phyloP scores from a whole-genome alignment of 768 basidiomycete genomes.

The Cytidiella melzeri region DNA sequence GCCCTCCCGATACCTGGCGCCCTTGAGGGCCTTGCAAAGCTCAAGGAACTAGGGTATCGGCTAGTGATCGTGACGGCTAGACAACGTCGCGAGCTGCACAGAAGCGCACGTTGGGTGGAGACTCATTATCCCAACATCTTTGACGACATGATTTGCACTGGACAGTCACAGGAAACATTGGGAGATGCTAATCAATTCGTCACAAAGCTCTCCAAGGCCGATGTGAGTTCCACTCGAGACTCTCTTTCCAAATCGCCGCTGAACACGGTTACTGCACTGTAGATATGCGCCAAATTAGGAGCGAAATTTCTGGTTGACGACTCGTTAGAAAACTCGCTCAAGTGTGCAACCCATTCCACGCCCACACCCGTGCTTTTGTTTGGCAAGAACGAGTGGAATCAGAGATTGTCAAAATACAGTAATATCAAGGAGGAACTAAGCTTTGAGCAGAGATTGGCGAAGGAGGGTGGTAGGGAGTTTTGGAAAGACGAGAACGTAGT shows the following conservation, averaged over 20 bases:
- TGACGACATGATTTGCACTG: constrained; percentile 62
- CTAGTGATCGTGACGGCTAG: constrained; percentile 78
- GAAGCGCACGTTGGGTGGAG: constrained; percentile 63
- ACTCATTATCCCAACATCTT: constrained; percentile 60
- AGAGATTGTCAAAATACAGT: constrained; percentile 41
- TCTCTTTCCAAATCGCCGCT: neutral
- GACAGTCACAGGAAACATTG: constrained; percentile 56
- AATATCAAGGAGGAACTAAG: constrained; percentile 47
- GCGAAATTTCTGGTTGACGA: constrained; percentile 74
- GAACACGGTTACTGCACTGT: neutral
- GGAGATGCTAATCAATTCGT: constrained; percentile 39
- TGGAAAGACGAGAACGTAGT: constrained; percentile 48
- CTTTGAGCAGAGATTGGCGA: constrained; percentile 44
- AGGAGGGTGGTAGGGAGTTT: constrained; percentile 44
- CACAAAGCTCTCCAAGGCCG: constrained; percentile 64
- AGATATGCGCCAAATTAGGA: constrained; percentile 61
- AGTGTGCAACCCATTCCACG: constrained; percentile 42
- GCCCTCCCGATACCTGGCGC: constrained; percentile 57
- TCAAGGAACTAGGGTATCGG: constrained; percentile 59
- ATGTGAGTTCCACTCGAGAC: constrained; percentile 32
- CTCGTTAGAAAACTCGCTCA: constrained; percentile 70
- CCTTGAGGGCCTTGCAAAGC: constrained; percentile 44
- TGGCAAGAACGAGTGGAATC: constrained; percentile 74
- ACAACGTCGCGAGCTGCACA: constrained; percentile 43
- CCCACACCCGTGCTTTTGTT: constrained; percentile 63